A percentile compares a stretch with the other conserved stretches of the same genome.
phyloP scores from a whole-genome alignment of 331 rosid species.

The Erythrophleum ivorense region DNA sequence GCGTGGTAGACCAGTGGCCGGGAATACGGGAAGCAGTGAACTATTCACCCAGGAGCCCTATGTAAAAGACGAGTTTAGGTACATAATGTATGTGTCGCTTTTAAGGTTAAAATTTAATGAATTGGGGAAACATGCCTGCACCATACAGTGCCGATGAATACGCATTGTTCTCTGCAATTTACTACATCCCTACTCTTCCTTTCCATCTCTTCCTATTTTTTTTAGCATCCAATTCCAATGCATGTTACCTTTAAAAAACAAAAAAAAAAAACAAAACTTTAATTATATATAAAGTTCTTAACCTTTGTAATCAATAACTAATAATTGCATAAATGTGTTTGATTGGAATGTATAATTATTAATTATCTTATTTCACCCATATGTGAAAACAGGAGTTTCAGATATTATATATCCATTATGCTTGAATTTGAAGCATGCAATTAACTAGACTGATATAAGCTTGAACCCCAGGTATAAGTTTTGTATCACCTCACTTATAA shows the following conservation, averaged over 20 bases:
- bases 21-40: slow-evolving; percentile 52
- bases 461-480: neutral
- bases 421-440: slow-evolving; percentile 3
- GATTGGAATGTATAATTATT: neutral
- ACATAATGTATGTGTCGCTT: slow-evolving; percentile 34
- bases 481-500: neutral
- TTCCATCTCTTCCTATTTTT: neutral
- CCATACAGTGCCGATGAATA: slow-evolving; percentile 52
- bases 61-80: slow-evolving; percentile 41
- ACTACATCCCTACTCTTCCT: slow-evolving; percentile 40
- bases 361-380: neutral
- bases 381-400: neutral
- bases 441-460: neutral
- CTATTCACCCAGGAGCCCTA: neutral
- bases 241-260: neutral
- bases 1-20: slow-evolving; percentile 50
- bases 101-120: slow-evolving; percentile 36
- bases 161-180: slow-evolving; percentile 48
- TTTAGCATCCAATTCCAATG: slow-evolving; percentile 40
- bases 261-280: too few species aligned
- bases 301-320: neutral
- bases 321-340: neutral
- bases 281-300: too few species aligned
- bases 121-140: slow-evolving; percentile 52
- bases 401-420: neutral